Evolutionary conservation across 2,329 filamentous ascomycete species (phyloP).

Genomic region (Fusarium cicatricum): DNA sequence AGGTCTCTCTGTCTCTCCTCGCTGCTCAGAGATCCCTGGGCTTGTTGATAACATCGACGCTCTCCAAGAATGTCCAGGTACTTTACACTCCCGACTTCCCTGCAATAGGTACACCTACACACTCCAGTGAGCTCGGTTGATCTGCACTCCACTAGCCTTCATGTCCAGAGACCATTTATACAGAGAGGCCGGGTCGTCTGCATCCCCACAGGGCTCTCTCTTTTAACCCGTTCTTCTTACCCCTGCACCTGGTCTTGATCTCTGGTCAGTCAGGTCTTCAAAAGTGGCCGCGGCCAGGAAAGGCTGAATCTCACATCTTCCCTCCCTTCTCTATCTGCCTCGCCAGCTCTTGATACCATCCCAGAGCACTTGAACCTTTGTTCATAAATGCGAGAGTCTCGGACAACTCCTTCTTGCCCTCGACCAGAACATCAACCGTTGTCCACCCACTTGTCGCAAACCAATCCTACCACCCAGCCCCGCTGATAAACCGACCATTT

Average conservation of each 20-base stretch:
- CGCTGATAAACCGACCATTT: slow-evolving; percentile 29
- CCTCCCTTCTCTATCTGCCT: slow-evolving; percentile 38
- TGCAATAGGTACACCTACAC: slow-evolving; percentile 29
- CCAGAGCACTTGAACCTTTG: slow-evolving; percentile 22
- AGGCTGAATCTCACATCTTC: slow-evolving; percentile 39
- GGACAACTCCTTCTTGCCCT: slow-evolving; percentile 28
- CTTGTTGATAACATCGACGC: slow-evolving; percentile 33
- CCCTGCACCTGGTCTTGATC: slow-evolving; percentile 26
- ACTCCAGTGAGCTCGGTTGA: slow-evolving; percentile 32
- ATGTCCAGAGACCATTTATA: slow-evolving; percentile 42
- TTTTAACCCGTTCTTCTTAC: slow-evolving; percentile 31
- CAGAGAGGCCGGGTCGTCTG: slow-evolving; percentile 39
- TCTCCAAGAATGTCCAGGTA: slow-evolving; percentile 33
- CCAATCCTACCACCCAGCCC: slow-evolving; percentile 23
- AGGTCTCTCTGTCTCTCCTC: slow-evolving; percentile 21
- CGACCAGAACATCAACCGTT: slow-evolving; percentile 28
- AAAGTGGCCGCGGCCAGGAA: slow-evolving; percentile 41
- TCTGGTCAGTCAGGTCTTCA: slow-evolving; percentile 33
- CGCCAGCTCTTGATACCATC: slow-evolving; percentile 26
- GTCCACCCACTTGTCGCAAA: slow-evolving; percentile 26
- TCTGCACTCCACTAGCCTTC: slow-evolving; percentile 41
- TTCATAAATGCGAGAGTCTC: slow-evolving; percentile 42
- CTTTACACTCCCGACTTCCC: slow-evolving; percentile 24
- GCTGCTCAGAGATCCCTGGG: slow-evolving; percentile 30
- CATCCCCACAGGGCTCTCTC: slow-evolving; percentile 41